Evolutionary conservation across 805 yeast genomes (phyloP).

Genomic region (Millerozyma miso): DNA sequence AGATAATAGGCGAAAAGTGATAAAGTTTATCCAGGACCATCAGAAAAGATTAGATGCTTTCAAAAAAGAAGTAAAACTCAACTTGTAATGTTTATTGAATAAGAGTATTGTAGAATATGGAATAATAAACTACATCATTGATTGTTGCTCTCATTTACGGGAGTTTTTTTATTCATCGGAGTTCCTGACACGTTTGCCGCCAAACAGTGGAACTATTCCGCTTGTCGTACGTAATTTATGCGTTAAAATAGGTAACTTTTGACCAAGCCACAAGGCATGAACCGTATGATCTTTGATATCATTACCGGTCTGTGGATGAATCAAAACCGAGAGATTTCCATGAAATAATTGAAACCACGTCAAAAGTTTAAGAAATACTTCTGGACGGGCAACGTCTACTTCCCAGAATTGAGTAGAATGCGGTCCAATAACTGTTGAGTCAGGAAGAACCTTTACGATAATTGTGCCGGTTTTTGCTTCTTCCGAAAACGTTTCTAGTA

Average conservation of each 20-base stretch:
- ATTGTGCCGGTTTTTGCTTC: slow-evolving; percentile 22
- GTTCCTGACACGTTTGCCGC: slow-evolving; percentile 14
- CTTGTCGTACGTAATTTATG: slow-evolving; percentile 9
- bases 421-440: slow-evolving; percentile 26
- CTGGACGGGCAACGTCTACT: slow-evolving; percentile 28
- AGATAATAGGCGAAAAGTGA: slow-evolving; percentile 52
- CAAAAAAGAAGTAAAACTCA: slow-evolving; percentile 22
- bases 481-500: slow-evolving; percentile 21
- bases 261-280: slow-evolving; percentile 29
- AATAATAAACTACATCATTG: slow-evolving; percentile 1
- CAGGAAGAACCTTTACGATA: slow-evolving; percentile 24
- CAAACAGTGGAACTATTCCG: slow-evolving; percentile 22
- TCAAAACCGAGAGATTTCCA: slow-evolving; percentile 26
- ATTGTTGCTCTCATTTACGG: too few relatives aligned
- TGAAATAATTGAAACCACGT: slow-evolving; percentile 30
- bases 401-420: slow-evolving; percentile 32
- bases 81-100: not conserved
- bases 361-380: slow-evolving; percentile 22
- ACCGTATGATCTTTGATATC: slow-evolving; percentile 24
- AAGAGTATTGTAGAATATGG: not conserved
- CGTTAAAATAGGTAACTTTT: slow-evolving; percentile 15
- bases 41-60: slow-evolving; percentile 53
- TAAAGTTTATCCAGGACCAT: slow-evolving; percentile 56
- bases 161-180: too few relatives aligned
- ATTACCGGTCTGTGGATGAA: slow-evolving; percentile 32